Conservation (phyloP, 2,329 filamentous ascomycete genomes). For the Apiospora hydei region DNA sequence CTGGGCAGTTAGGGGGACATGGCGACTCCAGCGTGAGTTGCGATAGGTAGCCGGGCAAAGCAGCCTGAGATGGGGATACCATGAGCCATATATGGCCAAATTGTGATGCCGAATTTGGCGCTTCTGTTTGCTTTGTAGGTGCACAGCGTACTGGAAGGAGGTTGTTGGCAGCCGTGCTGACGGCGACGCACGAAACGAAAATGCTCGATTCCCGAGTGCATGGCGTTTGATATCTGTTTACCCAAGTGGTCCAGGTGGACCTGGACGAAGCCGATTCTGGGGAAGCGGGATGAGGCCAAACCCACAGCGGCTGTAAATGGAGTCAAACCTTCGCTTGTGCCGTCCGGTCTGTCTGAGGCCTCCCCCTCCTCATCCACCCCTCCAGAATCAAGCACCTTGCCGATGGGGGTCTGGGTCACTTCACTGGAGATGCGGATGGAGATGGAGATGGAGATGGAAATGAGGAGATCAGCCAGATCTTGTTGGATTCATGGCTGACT, state of each 20-base stretch:
- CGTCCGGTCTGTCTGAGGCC: conserved; percentile 16
- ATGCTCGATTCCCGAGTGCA: background rate
- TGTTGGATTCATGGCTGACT: conserved; percentile 4
- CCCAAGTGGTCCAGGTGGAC: conserved; percentile 18
- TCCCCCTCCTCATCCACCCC: conserved; percentile 13
- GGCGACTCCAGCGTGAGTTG: background rate
- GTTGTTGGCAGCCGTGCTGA: too few species aligned
- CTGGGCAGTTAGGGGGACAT: background rate
- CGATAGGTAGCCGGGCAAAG: background rate
- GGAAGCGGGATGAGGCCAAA: conserved; percentile 23
- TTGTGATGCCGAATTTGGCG: background rate
- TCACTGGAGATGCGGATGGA: conserved; percentile 17
- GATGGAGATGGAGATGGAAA: conserved; percentile 23
- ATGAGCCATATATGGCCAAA: background rate
- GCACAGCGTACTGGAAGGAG: background rate
- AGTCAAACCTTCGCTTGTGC: conserved; percentile 21
- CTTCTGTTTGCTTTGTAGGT: background rate
- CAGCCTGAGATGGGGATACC: background rate
- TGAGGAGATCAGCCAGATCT: conserved; percentile 20
- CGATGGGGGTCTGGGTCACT: conserved; percentile 19
- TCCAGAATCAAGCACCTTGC: conserved; percentile 4
- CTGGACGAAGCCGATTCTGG: conserved; percentile 22
- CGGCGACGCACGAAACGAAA: background rate
- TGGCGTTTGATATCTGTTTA: background rate
- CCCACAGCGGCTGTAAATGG: conserved; percentile 23